phyloP scores from a whole-genome alignment of 768 basidiomycete species.

The Basidioascus undulatus region DNA sequence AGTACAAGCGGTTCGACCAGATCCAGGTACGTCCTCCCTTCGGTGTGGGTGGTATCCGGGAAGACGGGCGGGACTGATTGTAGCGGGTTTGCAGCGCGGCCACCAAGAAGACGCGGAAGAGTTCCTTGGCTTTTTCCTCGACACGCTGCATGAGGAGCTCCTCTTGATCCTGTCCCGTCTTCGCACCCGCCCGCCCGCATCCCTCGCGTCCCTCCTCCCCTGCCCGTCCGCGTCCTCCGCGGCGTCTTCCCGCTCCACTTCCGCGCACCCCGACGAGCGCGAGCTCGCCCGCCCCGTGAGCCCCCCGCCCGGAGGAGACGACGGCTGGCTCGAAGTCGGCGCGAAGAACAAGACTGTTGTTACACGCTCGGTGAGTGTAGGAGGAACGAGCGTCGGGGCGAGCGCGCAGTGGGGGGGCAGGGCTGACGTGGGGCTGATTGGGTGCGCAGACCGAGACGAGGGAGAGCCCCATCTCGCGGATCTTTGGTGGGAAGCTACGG shows the following conservation, averaged over 20 bases:
- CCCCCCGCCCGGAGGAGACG: slow-evolving; percentile 21
- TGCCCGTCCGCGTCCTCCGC: too few relatives aligned
- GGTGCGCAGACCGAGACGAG: slow-evolving; percentile 45
- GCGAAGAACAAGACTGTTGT: slow-evolving; percentile 56
- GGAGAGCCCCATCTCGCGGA: slow-evolving; percentile 68
- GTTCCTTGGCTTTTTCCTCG: slow-evolving; percentile 90
- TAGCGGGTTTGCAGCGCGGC: slow-evolving; percentile 31
- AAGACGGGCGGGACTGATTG: slow-evolving; percentile 3
- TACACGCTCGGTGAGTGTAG: slow-evolving; percentile 46
- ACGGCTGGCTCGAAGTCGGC: slow-evolving; percentile 84
- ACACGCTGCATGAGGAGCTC: slow-evolving; percentile 81
- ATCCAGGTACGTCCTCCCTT: slow-evolving; percentile 45
- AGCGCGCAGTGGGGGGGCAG: too few relatives aligned
- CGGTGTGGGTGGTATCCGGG: too few relatives aligned
- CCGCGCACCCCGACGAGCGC: slow-evolving; percentile 11
- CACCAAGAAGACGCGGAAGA: slow-evolving; percentile 98
- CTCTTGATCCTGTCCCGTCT: slow-evolving; percentile 34
- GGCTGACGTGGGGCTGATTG: background rate
- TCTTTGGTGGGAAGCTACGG: slow-evolving; percentile 83
- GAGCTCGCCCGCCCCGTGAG: slow-evolving; percentile 16
- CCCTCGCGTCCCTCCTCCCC: too few relatives aligned
- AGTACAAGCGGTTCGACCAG: slow-evolving; percentile 73
- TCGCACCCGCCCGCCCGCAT: too few relatives aligned
- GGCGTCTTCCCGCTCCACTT: too few relatives aligned
- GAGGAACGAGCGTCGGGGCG: too few relatives aligned